Conservation (phyloP, 2,329 filamentous ascomycete species). For the Neonectria punicea region DNA sequence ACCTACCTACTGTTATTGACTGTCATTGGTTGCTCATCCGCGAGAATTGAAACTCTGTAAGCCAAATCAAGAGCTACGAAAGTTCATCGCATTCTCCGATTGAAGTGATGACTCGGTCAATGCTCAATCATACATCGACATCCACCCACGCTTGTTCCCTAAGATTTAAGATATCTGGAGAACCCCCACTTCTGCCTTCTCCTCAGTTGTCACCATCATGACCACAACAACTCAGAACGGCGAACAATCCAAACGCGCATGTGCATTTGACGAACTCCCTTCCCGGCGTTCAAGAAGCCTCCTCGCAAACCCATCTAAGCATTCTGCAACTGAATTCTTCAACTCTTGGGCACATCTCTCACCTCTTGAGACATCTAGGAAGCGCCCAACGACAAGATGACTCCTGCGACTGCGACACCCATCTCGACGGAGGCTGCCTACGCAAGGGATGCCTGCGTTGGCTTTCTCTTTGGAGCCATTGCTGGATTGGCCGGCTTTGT, state of each 20-base stretch:
- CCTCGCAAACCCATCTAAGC: not conserved
- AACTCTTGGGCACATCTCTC: not conserved
- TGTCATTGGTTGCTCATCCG: not conserved
- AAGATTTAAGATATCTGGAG: not conserved
- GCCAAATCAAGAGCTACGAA: not conserved
- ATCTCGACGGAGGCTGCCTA: not conserved
- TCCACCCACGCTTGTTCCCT: not conserved
- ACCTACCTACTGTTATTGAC: not conserved
- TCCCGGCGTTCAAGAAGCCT: not conserved
- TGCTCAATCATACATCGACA: not conserved
- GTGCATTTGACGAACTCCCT: not conserved
- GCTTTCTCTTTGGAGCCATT: constrained; percentile 11
- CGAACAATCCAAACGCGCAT: not conserved
- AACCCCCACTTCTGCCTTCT: not conserved
- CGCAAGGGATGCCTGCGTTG: not conserved
- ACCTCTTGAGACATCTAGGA: not conserved
- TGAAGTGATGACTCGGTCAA: not conserved
- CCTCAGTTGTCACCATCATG: too few relatives aligned
- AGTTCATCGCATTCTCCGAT: not conserved
- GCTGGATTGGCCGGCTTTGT: not conserved
- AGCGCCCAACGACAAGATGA: not conserved
- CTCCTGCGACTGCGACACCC: not conserved
- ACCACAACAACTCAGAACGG: too few relatives aligned
- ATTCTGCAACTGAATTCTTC: not conserved
- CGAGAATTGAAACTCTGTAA: not conserved